Conservation (phyloP, 768 basidiomycete species). For the Phylloporus rhodoxanthus region DNA sequence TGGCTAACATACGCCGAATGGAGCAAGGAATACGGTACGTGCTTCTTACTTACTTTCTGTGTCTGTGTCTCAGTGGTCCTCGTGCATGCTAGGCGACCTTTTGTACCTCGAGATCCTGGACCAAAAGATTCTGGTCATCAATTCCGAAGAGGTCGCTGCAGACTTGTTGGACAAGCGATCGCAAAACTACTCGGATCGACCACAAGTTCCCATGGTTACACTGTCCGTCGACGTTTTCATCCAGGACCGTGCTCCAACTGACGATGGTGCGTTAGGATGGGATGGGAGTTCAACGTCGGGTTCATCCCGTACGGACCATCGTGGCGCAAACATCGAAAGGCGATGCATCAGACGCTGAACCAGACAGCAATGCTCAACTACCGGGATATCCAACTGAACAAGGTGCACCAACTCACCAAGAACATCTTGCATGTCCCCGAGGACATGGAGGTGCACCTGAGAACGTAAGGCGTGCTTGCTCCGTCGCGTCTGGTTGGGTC, state of each 20-base stretch:
- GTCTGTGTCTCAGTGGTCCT: background rate
- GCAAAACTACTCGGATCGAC: conserved; percentile 25
- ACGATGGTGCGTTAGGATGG: conserved; percentile 20
- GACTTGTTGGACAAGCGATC: conserved; percentile 29
- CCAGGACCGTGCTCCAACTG: conserved; percentile 1
- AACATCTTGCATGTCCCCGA: conserved; percentile 26
- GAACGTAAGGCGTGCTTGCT: conserved; percentile 8
- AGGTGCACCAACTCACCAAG: conserved; percentile 28
- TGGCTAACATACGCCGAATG: conserved; percentile 40
- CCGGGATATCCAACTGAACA: conserved; percentile 28
- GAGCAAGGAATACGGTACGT: conserved; percentile 38
- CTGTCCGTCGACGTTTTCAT: conserved; percentile 7
- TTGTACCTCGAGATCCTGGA: conserved; percentile 25
- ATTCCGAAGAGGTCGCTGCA: conserved; percentile 19
- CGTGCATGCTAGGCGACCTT: conserved; percentile 18
- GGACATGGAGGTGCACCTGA: conserved; percentile 22
- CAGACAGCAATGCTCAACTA: conserved; percentile 28
- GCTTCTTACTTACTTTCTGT: background rate
- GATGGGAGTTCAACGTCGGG: conserved; percentile 36
- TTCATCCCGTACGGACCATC: conserved; percentile 32
- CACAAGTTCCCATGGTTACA: conserved; percentile 18
- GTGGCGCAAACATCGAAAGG: conserved; percentile 36
- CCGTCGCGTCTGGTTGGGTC: conserved; percentile 11
- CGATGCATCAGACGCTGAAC: conserved; percentile 34
- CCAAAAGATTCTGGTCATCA: conserved; percentile 19